phyloP scores from a whole-genome alignment of 2,329 filamentous ascomycete species.

The Fonsecaea erecta region DNA sequence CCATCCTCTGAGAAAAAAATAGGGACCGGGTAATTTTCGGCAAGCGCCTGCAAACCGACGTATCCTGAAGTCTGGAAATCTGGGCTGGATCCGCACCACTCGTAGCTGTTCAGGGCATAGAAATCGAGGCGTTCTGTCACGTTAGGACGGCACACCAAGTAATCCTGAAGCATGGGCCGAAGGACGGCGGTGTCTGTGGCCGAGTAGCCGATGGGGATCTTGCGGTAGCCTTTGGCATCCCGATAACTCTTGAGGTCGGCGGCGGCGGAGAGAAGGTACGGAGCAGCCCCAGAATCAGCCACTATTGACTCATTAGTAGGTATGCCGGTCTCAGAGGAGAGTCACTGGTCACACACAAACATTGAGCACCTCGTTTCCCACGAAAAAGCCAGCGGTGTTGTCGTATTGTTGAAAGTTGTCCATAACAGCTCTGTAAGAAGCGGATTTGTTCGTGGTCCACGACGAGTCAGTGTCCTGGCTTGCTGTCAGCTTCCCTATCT shows the following conservation, averaged over 20 bases:
- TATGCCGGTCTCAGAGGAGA: background rate
- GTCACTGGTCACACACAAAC: constrained; percentile 41
- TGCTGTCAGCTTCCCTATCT: constrained; percentile 5
- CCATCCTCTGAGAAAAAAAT: constrained; percentile 91
- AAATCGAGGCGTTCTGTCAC: constrained; percentile 73
- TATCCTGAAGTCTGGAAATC: constrained; percentile 71
- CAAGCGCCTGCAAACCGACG: constrained; percentile 66
- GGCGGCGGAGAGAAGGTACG: constrained; percentile 80
- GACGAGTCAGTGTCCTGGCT: constrained; percentile 58
- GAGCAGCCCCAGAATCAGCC: constrained; percentile 67
- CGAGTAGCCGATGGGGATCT: constrained; percentile 84
- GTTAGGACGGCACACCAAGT: constrained; percentile 78
- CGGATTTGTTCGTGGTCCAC: constrained; percentile 75
- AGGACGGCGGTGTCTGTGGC: constrained; percentile 79
- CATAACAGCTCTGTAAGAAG: constrained; percentile 71
- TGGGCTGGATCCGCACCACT: constrained; percentile 68
- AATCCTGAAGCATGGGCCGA: constrained; percentile 69
- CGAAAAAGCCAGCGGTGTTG: constrained; percentile 81
- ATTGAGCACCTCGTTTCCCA: constrained; percentile 85
- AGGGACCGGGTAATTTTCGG: constrained; percentile 74
- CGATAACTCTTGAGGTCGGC: constrained; percentile 84
- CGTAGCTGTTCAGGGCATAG: constrained; percentile 83
- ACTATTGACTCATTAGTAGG: constrained; percentile 38
- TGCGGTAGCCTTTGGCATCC: constrained; percentile 73
- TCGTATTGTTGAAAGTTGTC: constrained; percentile 77